phyloP scores from a whole-genome alignment of 176 grass and related monocot species.

The Canna indica region DNA sequence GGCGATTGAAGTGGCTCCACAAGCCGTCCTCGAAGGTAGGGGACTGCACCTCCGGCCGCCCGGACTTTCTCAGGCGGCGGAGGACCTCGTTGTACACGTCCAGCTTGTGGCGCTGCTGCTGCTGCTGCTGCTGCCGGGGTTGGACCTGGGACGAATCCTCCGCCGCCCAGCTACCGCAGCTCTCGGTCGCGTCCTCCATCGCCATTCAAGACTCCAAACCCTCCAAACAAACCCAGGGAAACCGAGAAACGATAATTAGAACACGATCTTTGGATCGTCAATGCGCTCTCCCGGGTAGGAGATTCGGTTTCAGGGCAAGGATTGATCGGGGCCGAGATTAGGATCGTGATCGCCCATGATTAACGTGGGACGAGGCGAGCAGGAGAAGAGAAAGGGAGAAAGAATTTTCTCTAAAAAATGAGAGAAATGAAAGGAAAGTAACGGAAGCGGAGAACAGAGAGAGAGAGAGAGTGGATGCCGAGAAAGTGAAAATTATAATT shows the following conservation, averaged over 20 bases:
- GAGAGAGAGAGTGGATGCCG: background rate
- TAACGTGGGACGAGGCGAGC: background rate
- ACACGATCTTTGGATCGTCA: background rate
- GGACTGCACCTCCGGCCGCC: conserved; percentile 29
- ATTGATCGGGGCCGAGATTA: background rate
- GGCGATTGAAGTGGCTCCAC: conserved; percentile 74
- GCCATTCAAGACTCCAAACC: conserved; percentile 24
- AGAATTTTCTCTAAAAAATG: no score
- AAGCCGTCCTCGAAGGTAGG: conserved; percentile 50
- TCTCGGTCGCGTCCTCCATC: conserved; percentile 57
- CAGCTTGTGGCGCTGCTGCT: conserved; percentile 44
- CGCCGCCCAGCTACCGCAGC: conserved; percentile 49
- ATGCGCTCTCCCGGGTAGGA: background rate
- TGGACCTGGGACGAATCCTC: conserved; percentile 1
- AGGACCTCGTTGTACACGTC: conserved; percentile 63
- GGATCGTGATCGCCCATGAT: background rate
- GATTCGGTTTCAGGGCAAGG: background rate
- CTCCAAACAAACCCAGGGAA: conserved; percentile 14
- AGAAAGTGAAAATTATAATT: background rate
- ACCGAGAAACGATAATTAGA: background rate
- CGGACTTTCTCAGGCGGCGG: conserved; percentile 32
- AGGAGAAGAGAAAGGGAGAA: background rate
- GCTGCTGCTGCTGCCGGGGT: conserved; percentile 48
- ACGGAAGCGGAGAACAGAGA: background rate
- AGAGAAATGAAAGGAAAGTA: background rate